A percentile compares a stretch with the other conserved stretches of the same genome.
Conservation (phyloP, 805 yeast species). For the Teunomyces barrocoloradensis region DNA sequence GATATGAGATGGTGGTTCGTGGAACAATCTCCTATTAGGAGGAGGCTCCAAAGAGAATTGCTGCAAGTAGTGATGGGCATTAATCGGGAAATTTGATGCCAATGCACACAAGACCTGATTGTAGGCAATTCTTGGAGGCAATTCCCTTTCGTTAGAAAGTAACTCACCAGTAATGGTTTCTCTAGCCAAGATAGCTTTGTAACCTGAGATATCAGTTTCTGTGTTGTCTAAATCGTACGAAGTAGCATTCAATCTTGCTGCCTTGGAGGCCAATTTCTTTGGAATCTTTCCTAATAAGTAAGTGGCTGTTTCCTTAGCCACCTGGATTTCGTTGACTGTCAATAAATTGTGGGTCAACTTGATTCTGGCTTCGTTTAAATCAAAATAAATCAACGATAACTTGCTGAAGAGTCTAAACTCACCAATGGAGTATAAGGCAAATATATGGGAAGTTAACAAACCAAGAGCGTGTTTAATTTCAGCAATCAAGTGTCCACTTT, state of each 20-base stretch:
- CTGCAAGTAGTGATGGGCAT: conserved; percentile 27
- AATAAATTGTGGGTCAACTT: conserved; percentile 49
- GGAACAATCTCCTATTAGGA: conserved; percentile 45
- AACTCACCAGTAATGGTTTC: conserved; percentile 58
- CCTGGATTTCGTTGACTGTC: conserved; percentile 50
- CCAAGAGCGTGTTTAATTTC: conserved; percentile 60
- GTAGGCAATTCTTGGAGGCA: conserved; percentile 60
- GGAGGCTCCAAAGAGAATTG: conserved; percentile 43
- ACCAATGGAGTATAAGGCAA: conserved; percentile 67
- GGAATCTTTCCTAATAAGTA: conserved; percentile 56
- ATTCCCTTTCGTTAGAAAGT: conserved; percentile 37
- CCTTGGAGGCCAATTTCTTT: conserved; percentile 50
- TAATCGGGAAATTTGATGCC: conserved; percentile 66
- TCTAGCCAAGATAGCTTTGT: conserved; percentile 66
- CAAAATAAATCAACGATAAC: conserved; percentile 50
- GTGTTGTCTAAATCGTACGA: conserved; percentile 40
- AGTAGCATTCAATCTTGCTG: conserved; percentile 38
- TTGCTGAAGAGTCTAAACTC: conserved; percentile 63
- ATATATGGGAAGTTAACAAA: conserved; percentile 61
- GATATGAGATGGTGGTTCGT: conserved; percentile 61
- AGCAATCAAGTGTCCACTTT: conserved; percentile 43
- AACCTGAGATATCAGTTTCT: conserved; percentile 57
- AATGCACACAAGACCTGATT: conserved; percentile 71
- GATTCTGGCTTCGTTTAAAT: conserved; percentile 57
- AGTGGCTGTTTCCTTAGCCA: conserved; percentile 51